A percentile compares a stretch with the other conserved stretches of the same genome.
Evolutionary conservation across 83 land plant genomes (phyloP).

Genomic region (Diphasiastrum complanatum): DNA sequence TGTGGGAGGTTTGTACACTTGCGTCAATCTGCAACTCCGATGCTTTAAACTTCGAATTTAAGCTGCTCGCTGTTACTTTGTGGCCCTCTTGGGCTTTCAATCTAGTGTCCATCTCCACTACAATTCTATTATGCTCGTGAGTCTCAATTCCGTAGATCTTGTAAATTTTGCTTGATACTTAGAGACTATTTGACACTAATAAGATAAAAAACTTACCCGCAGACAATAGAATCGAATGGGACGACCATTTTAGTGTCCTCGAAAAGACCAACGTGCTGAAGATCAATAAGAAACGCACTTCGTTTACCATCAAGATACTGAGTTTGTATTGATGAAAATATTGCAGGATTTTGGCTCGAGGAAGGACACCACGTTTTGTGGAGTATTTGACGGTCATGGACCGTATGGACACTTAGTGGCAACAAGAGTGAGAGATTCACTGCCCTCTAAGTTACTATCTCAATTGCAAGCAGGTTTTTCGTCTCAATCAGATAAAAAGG

Average conservation of each 20-base stretch:
- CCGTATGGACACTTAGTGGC: conserved; percentile 24
- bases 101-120: neutral
- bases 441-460: conserved; percentile 6
- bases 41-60: no score
- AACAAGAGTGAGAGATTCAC: conserved; percentile 6
- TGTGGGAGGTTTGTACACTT: conserved; percentile 2
- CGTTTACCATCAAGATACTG: no score
- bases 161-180: neutral
- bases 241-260: no score
- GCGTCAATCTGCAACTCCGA: neutral
- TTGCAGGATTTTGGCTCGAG: conserved; percentile 15
- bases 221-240: no score
- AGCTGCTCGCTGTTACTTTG: neutral
- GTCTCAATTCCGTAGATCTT: neutral
- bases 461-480: neutral
- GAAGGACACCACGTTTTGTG: conserved; percentile 14
- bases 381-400: conserved; percentile 27
- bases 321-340: no score
- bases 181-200: no score
- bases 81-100: neutral
- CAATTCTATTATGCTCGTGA: neutral
- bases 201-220: no score
- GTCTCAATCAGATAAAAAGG: no score
- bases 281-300: no score
- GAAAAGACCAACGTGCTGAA: no score